Evolutionary conservation across 345 rosid species (phyloP).

Genomic region (Excoecaria agallocha): DNA sequence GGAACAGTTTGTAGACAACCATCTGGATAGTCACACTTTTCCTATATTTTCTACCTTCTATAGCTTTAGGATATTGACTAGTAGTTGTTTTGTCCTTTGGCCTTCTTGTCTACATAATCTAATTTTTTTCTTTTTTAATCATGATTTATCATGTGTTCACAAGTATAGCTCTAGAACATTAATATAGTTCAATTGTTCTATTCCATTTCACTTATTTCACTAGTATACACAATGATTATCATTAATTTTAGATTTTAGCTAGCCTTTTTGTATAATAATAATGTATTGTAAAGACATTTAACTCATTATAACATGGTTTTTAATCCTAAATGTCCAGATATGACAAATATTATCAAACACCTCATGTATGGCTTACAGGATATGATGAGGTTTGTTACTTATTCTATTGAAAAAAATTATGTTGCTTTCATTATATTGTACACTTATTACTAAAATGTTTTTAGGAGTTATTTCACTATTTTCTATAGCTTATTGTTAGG

Average conservation of each 20-base stretch:
- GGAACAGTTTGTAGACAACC: not conserved
- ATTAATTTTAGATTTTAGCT: not conserved
- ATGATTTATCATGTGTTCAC: no score
- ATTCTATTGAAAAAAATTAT: not conserved
- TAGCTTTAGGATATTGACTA: no score
- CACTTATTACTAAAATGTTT: slow-evolving; percentile 1
- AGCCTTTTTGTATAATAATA: not conserved
- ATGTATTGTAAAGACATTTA: not conserved
- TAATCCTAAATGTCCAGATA: slow-evolving; percentile 47
- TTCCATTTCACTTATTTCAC: not conserved
- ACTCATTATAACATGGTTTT: slow-evolving; percentile 12
- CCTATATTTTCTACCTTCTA: no score
- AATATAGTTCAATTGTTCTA: not conserved
- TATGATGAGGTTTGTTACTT: slow-evolving; percentile 68
- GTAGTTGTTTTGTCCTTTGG: no score
- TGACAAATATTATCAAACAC: slow-evolving; percentile 91
- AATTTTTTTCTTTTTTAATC: no score
- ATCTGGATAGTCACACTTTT: not conserved
- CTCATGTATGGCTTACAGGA: slow-evolving; percentile 93
- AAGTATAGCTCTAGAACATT: not conserved
- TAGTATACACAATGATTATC: not conserved
- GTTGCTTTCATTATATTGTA: not conserved
- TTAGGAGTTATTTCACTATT: not conserved
- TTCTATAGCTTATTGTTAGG: not conserved
- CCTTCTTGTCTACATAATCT: no score